phyloP scores from a whole-genome alignment of 1,284 basidiomycete species.

The Cutaneotrichosporon sp. region DNA sequence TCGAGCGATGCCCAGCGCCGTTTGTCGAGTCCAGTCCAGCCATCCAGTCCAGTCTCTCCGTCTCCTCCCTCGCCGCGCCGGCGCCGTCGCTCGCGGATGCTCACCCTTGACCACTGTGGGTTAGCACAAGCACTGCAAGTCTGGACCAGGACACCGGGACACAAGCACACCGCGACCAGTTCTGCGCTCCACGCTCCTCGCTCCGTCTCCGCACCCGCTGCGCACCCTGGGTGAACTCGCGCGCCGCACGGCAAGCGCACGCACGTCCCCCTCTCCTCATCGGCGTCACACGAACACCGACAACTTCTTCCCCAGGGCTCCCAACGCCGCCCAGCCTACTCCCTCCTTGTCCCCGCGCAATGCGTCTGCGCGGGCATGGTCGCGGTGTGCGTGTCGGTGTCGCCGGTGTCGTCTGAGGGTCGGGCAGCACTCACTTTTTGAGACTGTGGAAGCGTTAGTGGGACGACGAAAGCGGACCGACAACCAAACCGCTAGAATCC shows the following conservation, averaged over 20 bases:
- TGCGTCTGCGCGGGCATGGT: neutral
- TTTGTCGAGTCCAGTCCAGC: neutral
- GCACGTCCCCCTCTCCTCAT: neutral
- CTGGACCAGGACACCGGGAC: neutral
- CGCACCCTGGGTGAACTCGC: too few species aligned
- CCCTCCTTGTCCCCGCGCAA: neutral
- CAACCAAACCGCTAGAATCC: too few species aligned
- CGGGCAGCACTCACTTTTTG: neutral
- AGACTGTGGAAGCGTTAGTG: slow-evolving; percentile 8
- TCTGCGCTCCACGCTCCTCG: neutral
- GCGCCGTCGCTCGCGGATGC: neutral
- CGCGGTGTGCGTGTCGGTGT: neutral
- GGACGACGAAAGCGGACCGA: neutral
- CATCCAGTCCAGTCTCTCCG: neutral
- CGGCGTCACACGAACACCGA: neutral
- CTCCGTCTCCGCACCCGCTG: neutral
- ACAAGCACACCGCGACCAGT: neutral
- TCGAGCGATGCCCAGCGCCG: neutral
- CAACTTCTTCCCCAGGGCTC: neutral
- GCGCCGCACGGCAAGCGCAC: too few species aligned
- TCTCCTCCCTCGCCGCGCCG: neutral
- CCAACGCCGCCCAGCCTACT: neutral
- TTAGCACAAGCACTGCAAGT: slow-evolving; percentile 1
- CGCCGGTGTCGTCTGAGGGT: neutral
- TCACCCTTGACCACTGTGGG: slow-evolving; percentile 8